Base-by-base conservation (phyloP, 2,329 filamentous ascomycete genomes). In the Didymella pomorum region DNA sequence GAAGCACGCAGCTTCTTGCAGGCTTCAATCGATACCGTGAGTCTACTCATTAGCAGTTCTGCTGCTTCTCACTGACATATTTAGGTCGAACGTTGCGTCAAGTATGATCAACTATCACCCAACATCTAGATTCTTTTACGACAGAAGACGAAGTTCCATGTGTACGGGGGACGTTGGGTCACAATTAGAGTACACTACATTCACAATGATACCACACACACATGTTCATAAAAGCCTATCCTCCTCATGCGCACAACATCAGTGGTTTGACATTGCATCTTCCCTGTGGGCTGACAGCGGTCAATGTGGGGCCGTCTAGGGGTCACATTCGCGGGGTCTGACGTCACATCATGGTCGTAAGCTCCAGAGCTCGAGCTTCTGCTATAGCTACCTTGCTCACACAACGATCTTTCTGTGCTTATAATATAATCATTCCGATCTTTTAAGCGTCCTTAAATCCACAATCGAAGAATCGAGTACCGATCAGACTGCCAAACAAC, bases 1-100 rank as follows among this genome's bases (percentile, higher is more conserved):
- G 94, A 98, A 80, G 91, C 93, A 47, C 85, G 94, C 62, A 89
- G 89, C 67, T 95, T 96, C 78, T 84, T 97, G 79, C 92, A 96
- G 78, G 92, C 92, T 43, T 96, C 92, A 63, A 86, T 96, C 52
- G 92, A 96, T 74, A 93, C 93, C 77, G 91, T 93, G 76, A 83
- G 87, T 83, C 39, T 16, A 42, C 21, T 29, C 21, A 28, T 26
- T 3, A 5, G 1, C 4, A 7, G 2, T 7, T 21, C 16, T 11
- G 4, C 18, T 20, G 21, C 21, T 16, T 20, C 2, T 14, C 8
- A 3, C 58, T 66, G 45, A 69, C 18, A 29, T 8, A 21, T 23
- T 33, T 56, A 91, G 88, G 91, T 94, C 31, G 93, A 97, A 78
- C 84, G 86, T 71, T 96, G 92, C 75, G 93, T 97, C 70, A 95